Evolutionary conservation across 2,329 filamentous ascomycete species (phyloP).

Genomic region (Paradendryphiella salina): DNA sequence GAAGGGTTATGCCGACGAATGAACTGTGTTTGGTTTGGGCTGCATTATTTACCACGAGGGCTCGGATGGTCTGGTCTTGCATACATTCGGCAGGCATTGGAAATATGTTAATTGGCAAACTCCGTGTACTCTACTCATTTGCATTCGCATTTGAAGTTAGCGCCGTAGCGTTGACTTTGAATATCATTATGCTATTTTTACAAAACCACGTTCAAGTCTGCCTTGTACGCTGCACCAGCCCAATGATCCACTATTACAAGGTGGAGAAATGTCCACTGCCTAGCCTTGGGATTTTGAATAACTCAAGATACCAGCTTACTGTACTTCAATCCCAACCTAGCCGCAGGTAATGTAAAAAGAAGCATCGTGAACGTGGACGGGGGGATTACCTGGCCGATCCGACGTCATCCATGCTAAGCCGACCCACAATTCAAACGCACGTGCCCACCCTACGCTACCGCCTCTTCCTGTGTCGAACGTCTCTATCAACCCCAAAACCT

Average conservation of each 20-base stretch:
- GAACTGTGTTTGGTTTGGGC: not conserved
- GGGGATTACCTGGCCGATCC: constrained; percentile 10
- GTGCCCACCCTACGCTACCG: constrained; percentile 29
- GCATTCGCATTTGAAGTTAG: constrained; percentile 1
- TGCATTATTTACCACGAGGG: constrained; percentile 32
- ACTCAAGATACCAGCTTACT: not conserved
- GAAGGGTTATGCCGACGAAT: constrained; percentile 2
- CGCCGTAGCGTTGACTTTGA: constrained; percentile 4
- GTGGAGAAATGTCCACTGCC: not conserved
- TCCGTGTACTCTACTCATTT: not conserved
- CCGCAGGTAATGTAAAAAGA: constrained; percentile 2
- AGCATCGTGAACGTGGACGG: constrained; percentile 9
- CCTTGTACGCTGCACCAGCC: constrained; percentile 17
- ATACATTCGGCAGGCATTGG: constrained; percentile 22
- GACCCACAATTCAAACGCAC: constrained; percentile 12
- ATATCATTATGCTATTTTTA: constrained; percentile 17
- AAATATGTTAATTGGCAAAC: constrained; percentile 1
- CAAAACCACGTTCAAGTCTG: constrained; percentile 16
- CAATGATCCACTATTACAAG: not conserved
- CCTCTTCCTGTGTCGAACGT: constrained; percentile 26
- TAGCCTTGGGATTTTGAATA: not conserved
- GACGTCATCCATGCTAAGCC: constrained; percentile 27
- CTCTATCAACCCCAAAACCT: constrained; percentile 8
- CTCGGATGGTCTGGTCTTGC: constrained; percentile 13
- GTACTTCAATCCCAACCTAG: constrained; percentile 5